phyloP scores from a whole-genome alignment of 2,329 filamentous ascomycete genomes.

The Aspergillus novofumigatus region DNA sequence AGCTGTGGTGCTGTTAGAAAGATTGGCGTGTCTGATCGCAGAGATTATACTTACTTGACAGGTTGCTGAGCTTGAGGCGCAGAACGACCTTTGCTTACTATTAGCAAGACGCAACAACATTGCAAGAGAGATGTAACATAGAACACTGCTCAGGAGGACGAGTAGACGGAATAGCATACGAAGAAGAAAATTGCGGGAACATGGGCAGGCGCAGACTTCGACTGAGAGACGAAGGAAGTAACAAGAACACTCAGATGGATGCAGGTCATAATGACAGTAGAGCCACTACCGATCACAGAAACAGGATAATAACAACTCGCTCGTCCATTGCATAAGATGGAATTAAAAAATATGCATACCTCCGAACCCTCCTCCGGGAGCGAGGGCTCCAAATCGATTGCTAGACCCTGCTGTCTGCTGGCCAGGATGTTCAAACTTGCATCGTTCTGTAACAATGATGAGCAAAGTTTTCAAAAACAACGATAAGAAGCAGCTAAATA shows the following conservation, averaged over 20 bases:
- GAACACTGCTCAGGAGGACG: not conserved
- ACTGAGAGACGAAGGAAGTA: not conserved
- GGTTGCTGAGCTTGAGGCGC: constrained; percentile 15
- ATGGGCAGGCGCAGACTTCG: not conserved
- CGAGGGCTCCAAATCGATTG: constrained; percentile 58
- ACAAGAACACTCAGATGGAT: not conserved
- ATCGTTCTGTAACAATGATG: constrained; percentile 46
- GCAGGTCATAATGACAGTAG: not conserved
- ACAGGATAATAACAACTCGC: not conserved
- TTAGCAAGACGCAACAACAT: not conserved
- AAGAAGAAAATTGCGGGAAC: not conserved
- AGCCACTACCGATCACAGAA: not conserved
- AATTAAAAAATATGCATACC: constrained; percentile 29
- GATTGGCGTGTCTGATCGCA: constrained; percentile 3
- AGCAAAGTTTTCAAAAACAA: constrained; percentile 7
- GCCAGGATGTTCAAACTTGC: constrained; percentile 57
- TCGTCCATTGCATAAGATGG: not conserved
- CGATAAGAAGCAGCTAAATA: constrained; percentile 27
- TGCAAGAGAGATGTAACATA: not conserved
- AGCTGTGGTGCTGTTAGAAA: constrained; percentile 33
- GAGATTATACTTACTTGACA: constrained; percentile 19
- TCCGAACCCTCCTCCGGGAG: constrained; percentile 33
- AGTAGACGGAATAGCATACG: not conserved
- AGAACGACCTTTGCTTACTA: constrained; percentile 16
- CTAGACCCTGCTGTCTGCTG: constrained; percentile 35